Evolutionary conservation across 345 rosid genomes (phyloP).

Genomic region (Mercurialis annua): DNA sequence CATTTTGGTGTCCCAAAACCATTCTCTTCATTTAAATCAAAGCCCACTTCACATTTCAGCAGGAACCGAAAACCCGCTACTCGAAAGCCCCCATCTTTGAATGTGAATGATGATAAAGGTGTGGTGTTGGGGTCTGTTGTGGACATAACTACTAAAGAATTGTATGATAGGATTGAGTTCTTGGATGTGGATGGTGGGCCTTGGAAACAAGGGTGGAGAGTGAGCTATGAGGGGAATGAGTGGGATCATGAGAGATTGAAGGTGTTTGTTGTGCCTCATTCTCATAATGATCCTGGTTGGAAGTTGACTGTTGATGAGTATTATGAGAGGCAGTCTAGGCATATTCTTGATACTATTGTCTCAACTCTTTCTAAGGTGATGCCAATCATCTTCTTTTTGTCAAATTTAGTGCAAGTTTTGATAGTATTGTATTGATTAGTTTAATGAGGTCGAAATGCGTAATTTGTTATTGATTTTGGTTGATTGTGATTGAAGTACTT

Average conservation of each 20-base stretch:
- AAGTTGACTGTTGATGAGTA: slow-evolving; percentile 95
- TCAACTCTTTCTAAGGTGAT: slow-evolving; percentile 76
- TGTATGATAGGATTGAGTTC: slow-evolving; percentile 90
- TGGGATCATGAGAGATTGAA: slow-evolving; percentile 88
- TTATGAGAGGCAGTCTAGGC: slow-evolving; percentile 73
- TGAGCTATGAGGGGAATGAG: slow-evolving; percentile 66
- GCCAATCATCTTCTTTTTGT: background rate
- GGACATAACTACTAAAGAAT: slow-evolving; percentile 76
- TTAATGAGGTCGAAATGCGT: background rate
- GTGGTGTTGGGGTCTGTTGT: slow-evolving; percentile 45
- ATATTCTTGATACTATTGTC: slow-evolving; percentile 82
- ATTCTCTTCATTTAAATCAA: slow-evolving; percentile 47
- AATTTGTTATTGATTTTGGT: background rate
- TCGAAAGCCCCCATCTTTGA: slow-evolving; percentile 27
- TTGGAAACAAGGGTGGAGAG: slow-evolving; percentile 97
- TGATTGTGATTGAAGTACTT: background rate
- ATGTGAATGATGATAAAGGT: slow-evolving; percentile 14
- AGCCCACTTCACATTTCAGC: slow-evolving; percentile 15
- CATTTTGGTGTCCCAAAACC: slow-evolving; percentile 77
- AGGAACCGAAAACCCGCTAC: slow-evolving; percentile 18
- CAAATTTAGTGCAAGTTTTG: background rate
- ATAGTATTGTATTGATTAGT: background rate
- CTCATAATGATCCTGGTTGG: slow-evolving; percentile 99
- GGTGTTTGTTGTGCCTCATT: slow-evolving; percentile 89
- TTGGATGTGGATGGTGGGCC: slow-evolving; percentile 80